Evolutionary conservation across 192 early-diverging fungal genomes (phyloP).

Genomic region (Gryganskiella cystojenkinii): DNA sequence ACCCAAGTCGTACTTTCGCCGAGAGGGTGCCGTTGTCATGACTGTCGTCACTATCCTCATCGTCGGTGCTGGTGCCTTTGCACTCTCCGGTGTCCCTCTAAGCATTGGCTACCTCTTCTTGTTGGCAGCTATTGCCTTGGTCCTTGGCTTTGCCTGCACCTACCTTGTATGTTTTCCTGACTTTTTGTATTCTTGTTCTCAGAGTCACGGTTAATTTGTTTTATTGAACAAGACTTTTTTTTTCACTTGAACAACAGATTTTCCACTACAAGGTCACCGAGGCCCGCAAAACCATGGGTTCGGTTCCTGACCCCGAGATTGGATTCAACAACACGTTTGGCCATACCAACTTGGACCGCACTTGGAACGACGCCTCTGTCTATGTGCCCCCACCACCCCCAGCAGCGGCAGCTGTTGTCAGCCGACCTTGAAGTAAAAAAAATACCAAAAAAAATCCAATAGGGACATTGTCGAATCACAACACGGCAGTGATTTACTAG

Average conservation of each 20-base stretch:
- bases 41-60: conserved; percentile 9
- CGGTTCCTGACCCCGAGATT: conserved; percentile 1
- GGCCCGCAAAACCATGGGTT: conserved; percentile 23
- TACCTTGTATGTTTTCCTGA: conserved; percentile 12
- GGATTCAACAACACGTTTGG: conserved; percentile 6
- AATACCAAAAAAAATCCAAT: too few relatives aligned
- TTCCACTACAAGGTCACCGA: conserved; percentile 29
- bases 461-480: too few relatives aligned
- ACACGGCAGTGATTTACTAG: too few relatives aligned
- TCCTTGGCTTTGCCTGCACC: conserved; percentile 1
- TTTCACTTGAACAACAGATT: background rate
- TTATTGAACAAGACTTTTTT: too few relatives aligned
- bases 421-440: background rate
- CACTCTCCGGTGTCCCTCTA: conserved; percentile 6
- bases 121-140: conserved; percentile 2
- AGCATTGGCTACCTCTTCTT: conserved; percentile 16
- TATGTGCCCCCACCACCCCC: conserved; percentile 15
- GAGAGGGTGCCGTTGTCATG: conserved; percentile 15
- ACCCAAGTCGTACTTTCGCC: conserved; percentile 13
- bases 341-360: background rate
- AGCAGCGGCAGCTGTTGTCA: too few relatives aligned
- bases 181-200: background rate
- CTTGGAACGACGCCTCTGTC: conserved; percentile 22
- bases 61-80: conserved; percentile 18
- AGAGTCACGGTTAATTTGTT: too few relatives aligned